Conservation (phyloP, 768 basidiomycete species). For the Leccinum pellstonianum region DNA sequence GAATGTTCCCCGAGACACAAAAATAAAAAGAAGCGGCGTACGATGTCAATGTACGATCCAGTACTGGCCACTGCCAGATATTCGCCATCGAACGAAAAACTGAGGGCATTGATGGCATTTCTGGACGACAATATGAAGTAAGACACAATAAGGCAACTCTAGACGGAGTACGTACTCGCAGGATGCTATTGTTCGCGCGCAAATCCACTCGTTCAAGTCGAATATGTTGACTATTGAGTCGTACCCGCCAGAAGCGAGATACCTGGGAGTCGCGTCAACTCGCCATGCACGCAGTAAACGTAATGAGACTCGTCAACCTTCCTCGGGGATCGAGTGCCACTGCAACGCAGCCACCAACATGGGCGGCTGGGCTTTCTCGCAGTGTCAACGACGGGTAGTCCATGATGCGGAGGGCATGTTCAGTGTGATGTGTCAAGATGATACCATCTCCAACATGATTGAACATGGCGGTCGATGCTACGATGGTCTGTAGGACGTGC, state of each 20-base stretch:
- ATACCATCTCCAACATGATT: slow-evolving; percentile 53
- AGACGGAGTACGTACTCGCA: slow-evolving; percentile 63
- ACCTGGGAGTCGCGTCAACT: slow-evolving; percentile 39
- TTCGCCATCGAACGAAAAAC: slow-evolving; percentile 84
- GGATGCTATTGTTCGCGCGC: slow-evolving; percentile 67
- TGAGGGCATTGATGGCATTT: slow-evolving; percentile 67
- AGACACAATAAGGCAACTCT: neutral
- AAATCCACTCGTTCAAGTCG: slow-evolving; percentile 79
- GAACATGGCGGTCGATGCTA: slow-evolving; percentile 65
- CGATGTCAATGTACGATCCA: slow-evolving; percentile 76
- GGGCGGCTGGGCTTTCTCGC: slow-evolving; percentile 65
- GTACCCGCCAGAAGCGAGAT: slow-evolving; percentile 75
- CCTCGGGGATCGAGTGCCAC: slow-evolving; percentile 81
- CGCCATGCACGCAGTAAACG: neutral
- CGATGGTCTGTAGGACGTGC: slow-evolving; percentile 39
- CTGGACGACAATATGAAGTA: slow-evolving; percentile 36
- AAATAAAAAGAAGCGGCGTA: slow-evolving; percentile 35
- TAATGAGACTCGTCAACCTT: slow-evolving; percentile 38
- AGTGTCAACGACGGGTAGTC: slow-evolving; percentile 63
- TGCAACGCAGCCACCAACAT: slow-evolving; percentile 78
- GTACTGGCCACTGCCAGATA: slow-evolving; percentile 74
- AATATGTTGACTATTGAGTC: slow-evolving; percentile 85
- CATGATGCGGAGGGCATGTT: slow-evolving; percentile 65
- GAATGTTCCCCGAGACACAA: neutral
- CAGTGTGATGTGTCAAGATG: slow-evolving; percentile 60